phyloP scores from a whole-genome alignment of 805 yeast genomes.

The Candida tibetensis region DNA sequence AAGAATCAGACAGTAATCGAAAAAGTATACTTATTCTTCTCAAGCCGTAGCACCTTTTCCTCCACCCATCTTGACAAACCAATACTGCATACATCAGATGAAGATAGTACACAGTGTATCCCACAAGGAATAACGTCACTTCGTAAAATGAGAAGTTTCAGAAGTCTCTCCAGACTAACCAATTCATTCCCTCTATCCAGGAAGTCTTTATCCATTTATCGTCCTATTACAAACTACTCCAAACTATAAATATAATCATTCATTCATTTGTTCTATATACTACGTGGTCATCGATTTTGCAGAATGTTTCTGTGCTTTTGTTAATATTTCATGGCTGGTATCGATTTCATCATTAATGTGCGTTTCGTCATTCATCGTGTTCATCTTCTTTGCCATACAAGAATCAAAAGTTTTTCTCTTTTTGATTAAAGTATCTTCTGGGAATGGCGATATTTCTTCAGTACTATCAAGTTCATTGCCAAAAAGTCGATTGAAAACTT shows the following conservation, averaged over 20 bases:
- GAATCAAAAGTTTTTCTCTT: background rate
- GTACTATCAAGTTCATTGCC: slow-evolving; percentile 6
- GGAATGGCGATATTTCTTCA: slow-evolving; percentile 1
- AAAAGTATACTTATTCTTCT: background rate
- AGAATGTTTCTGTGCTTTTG: background rate
- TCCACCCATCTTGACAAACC: background rate
- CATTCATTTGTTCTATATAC: background rate
- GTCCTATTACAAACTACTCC: too few species aligned
- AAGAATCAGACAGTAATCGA: background rate
- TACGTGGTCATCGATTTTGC: too few species aligned
- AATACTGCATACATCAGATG: too few species aligned
- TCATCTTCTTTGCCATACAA: background rate
- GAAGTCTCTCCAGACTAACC: too few species aligned
- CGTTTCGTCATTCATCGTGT: background rate
- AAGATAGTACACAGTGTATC: too few species aligned
- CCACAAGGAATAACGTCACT: too few species aligned
- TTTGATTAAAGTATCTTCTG: background rate
- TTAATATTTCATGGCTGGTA: background rate
- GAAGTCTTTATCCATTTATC: too few species aligned
- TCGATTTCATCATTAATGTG: background rate
- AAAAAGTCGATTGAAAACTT: slow-evolving; percentile 8
- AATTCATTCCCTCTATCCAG: too few species aligned
- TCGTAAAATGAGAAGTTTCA: too few species aligned
- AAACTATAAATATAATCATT: too few species aligned
- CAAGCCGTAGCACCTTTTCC: background rate